Evolutionary conservation across 1,284 basidiomycete species (phyloP), one percentile per base, ranked within the genome.

Genomic region (Hymenochaete sp.): DNA sequence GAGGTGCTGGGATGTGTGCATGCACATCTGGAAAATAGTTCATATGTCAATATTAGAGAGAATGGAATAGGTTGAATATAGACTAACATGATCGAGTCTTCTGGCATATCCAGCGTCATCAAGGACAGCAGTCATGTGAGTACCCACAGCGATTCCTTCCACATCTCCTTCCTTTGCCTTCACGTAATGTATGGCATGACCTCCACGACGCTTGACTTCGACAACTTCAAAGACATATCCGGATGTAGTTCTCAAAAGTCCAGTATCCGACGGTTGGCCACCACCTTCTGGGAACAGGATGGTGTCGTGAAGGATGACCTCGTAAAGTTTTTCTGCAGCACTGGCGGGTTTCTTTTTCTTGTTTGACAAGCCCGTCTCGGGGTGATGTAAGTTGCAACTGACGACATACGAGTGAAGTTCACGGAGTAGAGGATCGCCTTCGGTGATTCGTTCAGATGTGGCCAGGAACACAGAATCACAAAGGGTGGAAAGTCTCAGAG

Each of bases 261-360:
- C 90, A 18, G 78, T 79, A 57, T 93, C 90, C 4, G 79, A 80
- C 0, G 87, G 85, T 56, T 93, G 90, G 2, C 87, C 88, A 11
- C 90, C 90, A 10, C 88, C 87, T 64, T 93, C 90, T 0, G 90
- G 90, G 57, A 93, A 99, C 74, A 53, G 84, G 82, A 89, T 71
- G 1, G 87, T 91, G 60, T 93, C 90, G 49, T 82, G 77, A 31
- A 88, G 64, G 52, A 84, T 70, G 3, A 93, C 66, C 53, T 82
- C 75, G 26, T 82, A 64, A 13, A 77, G 61, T 4, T 73, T 71
- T 38, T 65, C 68, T 8, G 67, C 53, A 9, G 72, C 56, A 39
- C 75, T 73, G n/a, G 72, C 62, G 56, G 62, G 60, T 57, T 70
- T 72, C 38, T 63, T 61, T 25, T 64, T 62, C 48, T 73, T 76